phyloP scores from a whole-genome alignment of 108 stramenopile genomes.

The Aureococcus anophagefferens region DNA sequence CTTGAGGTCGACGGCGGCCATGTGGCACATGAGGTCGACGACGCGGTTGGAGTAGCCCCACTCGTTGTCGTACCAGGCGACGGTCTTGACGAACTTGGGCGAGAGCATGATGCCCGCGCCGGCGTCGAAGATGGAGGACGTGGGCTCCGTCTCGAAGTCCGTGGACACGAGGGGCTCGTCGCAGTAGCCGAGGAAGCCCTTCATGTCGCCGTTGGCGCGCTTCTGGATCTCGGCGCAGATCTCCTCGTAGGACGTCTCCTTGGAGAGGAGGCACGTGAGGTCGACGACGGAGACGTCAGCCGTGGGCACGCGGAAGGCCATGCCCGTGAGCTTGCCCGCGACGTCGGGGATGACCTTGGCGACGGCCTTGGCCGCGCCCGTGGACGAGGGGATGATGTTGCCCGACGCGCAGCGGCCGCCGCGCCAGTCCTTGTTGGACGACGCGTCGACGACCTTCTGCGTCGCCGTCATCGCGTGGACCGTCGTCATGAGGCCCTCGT shows the following conservation, averaged over 20 bases:
- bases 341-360: slow-evolving; percentile 98
- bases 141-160: slow-evolving; percentile 88
- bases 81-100: slow-evolving; percentile 58
- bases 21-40: slow-evolving; percentile 78
- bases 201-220: slow-evolving; percentile 81
- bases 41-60: slow-evolving; percentile 55
- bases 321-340: slow-evolving; percentile 97
- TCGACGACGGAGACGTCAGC: slow-evolving; percentile 97
- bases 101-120: slow-evolving; percentile 82
- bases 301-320: slow-evolving; percentile 99
- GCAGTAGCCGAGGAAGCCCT: slow-evolving; percentile 97
- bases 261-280: slow-evolving; percentile 73
- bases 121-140: slow-evolving; percentile 96
- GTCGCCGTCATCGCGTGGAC: slow-evolving; percentile 99
- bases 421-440: slow-evolving; percentile 99
- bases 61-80: slow-evolving; percentile 68
- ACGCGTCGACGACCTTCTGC: slow-evolving; percentile 96
- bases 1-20: too few species aligned
- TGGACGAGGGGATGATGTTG: slow-evolving; percentile 99
- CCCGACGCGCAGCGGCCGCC: slow-evolving; percentile 96
- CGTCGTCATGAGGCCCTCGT: slow-evolving; percentile 99
- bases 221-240: slow-evolving; percentile 89
- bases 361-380: slow-evolving; percentile 99
- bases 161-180: slow-evolving; percentile 93
- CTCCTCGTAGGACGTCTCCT: slow-evolving; percentile 91